Evolutionary conservation across 768 basidiomycete species (phyloP), one percentile per base, ranked within the genome.

Genomic region (Tulasnella sp.): DNA sequence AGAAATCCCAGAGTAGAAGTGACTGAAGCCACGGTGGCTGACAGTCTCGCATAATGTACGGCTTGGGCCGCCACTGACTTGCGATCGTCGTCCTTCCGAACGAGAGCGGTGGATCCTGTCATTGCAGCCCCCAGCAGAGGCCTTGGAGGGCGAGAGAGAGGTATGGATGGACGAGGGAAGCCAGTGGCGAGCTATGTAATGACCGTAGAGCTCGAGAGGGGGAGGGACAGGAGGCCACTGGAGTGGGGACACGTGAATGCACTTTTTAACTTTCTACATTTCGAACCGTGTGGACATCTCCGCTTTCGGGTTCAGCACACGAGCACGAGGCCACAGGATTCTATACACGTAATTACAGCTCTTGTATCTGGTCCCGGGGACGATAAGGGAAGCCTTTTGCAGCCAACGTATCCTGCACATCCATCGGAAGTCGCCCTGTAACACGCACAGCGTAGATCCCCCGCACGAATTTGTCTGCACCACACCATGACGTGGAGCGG

Each of bases 401-500:
- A 55, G 86, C 82, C 25, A 93, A 75, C 63, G 89, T 87, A 19
- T 78, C 79, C 64, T 90, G 86, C 4, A 91, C 80, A 41, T 90
- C 87, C 51, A 89, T 86, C 0, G 87, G 88, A 57, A 92, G 76
- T 14, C 85, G 81, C 1, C 89, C 89, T 62, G 80, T 83, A 25
- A 92, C 87, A 8, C 90, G 82, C 15, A 86, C 88, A 12, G 94
- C 94, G 67, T 99, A 99, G 73, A 97, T 81, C 0, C 94, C 94
- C 3, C 84, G 77, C 11, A 81, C 83, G 64, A 90, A 88, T 70
- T 92, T 92, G 61, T 88, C 94, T 96, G 64, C 12, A 41, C n/a
- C 7, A 59, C 17, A 25, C 31, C 35, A 9, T 29, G 29, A 49
- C 17, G 9, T 21, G 21, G 48, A 21, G 31, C 19, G 4, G 48